Evolutionary conservation across 108 stramenopile species (phyloP), one percentile per base, ranked within the genome.

Genomic region (Skeletonema tropicum): DNA sequence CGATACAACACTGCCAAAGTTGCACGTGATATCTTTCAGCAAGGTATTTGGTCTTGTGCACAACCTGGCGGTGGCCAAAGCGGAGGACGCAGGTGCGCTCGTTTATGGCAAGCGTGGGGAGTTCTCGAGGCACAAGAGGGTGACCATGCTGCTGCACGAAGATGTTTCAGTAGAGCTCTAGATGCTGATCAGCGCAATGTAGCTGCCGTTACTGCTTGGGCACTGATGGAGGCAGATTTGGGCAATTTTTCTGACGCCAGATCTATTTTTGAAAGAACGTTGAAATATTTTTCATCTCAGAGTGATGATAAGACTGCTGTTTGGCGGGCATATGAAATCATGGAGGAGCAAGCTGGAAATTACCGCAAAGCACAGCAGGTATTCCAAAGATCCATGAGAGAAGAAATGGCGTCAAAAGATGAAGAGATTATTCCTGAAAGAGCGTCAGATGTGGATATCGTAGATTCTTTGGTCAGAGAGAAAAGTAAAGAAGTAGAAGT

Each of bases 71-170:
- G 94, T 30, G 89, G 90, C 25, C 90, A 93, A 55, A 93, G 92
- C 45, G 94, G 94, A 23, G 94, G 94, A 57, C 82, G 92, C 38
- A 59, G 70, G 33, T 96, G 94, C 63, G 94, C 94, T 10, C 85
- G 90, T 38, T 75, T 96, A 9, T 96, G 94, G 94, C 94, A 96
- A 74, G 94, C 92, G 17, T 96, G 94, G 94, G 94, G 94, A 48
- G 83, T 92, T n/a, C 76, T 96, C 60, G 94, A 96, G 70, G 85
- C 90, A 0, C 64, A 72, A 36, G 91, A 93, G 64, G 90, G 87
- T 8, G 92, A 96, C 66, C 77, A 89, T 64, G 88, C 88, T 11
- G 94, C 92, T 3, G 94, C 94, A 26, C 75, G 94, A 39, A 85
- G 92, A 25, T 93, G 92, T 69, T 96, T 92, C 70, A 88, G 82